Evolutionary conservation across 805 yeast species (phyloP), one percentile per base, ranked within the genome.

Genomic region (Wickerhamomyces bisporus): DNA sequence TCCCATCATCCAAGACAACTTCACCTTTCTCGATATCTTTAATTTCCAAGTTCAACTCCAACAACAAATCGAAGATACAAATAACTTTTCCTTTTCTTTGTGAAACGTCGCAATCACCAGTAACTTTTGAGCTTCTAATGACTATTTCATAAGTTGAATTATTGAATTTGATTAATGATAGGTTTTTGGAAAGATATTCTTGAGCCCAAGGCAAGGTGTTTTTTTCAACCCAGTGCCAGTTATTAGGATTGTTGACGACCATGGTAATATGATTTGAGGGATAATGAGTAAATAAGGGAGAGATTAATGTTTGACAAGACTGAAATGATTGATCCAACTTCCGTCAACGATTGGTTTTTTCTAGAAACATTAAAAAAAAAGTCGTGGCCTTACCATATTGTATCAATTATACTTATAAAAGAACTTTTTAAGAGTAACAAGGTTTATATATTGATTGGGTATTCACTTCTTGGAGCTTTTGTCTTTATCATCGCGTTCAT

Each of bases 61-160:
- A 57, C 32, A 65, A 64, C 69, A 84, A 56, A 53, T 85, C 94
- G 52, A 74, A 84, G 35, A 84, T 79, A 53, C 91, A 83, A 50
- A 77, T 73, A 19, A 81, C 86, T 60, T 79, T 81, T 8, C 91
- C 91, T 60, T 85, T 85, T 65, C 94, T 74, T 60, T 85, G 91
- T 17, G 86, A 79, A 12, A 85, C 89, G 51, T 84, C 85, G 50
- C 93, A 82, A 57, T 85, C 93, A 17, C 94, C 94, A 6, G 66
- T 59, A 4, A 81, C 62, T 3, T 65, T 57, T n/a, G 60, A 63
- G 3, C 67, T 52, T 15, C 61, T 61, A 31, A 79, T 50, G 8
- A 58, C 45, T 23, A 63, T 57, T n/a, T 35, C 45, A 24, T 44
- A 49, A 7, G 44, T 36, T 20, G 52, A 44, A 31, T 50, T 47